Conservation (phyloP, 768 basidiomycete species). For the Phallus indusiatus region DNA sequence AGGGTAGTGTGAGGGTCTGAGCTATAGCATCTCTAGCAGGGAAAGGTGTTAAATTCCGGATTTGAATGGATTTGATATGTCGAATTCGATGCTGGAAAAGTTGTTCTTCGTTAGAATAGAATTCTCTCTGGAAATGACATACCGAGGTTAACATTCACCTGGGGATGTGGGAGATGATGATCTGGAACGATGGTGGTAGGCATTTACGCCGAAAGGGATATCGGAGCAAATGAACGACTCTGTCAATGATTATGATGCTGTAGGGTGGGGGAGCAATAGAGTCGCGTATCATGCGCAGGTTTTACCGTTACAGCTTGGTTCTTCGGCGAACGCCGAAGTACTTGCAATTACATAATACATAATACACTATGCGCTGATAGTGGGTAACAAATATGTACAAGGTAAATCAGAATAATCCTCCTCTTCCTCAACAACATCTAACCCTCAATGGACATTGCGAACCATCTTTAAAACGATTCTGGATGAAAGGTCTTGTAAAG, state of each 20-base stretch:
- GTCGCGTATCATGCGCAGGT: too few relatives aligned
- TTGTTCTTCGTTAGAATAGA: background rate
- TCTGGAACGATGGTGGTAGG: background rate
- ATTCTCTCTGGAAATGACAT: background rate
- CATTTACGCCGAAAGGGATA: background rate
- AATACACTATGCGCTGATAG: too few relatives aligned
- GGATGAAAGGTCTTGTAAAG: conserved; percentile 54
- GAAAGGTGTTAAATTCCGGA: conserved; percentile 78
- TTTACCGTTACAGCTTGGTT: background rate
- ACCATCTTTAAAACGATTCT: conserved; percentile 43
- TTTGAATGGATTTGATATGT: conserved; percentile 62
- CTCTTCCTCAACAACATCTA: conserved; percentile 19
- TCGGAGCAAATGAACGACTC: background rate
- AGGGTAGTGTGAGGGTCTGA: conserved; percentile 61
- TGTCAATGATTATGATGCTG: background rate
- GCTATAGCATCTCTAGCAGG: conserved; percentile 71
- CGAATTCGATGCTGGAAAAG: conserved; percentile 51
- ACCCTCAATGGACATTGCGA: conserved; percentile 56
- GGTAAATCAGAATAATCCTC: too few relatives aligned
- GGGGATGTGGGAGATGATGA: background rate
- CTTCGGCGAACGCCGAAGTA: background rate
- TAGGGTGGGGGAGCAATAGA: too few relatives aligned
- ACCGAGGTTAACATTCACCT: background rate
- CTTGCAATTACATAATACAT: background rate
- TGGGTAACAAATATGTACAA: too few relatives aligned